phyloP scores from a whole-genome alignment of 2,329 filamentous ascomycete genomes.

The Fusarium sp. region DNA sequence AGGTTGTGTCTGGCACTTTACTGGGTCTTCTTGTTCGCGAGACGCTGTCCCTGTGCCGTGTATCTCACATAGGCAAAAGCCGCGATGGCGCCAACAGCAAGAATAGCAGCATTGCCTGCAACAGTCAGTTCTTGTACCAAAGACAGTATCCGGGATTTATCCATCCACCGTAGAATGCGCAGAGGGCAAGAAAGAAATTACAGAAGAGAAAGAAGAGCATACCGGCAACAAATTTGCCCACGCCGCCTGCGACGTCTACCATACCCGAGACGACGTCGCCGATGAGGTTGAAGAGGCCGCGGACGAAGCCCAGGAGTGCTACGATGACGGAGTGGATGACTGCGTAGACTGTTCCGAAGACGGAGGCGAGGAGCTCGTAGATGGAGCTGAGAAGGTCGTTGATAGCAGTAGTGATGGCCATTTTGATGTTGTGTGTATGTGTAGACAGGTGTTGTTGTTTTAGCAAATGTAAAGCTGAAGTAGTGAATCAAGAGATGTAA shows the following conservation, averaged over 20 bases:
- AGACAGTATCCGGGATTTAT: not conserved
- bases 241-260: conserved; percentile 52
- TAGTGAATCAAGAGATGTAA: not conserved
- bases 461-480: not conserved
- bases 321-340: conserved; percentile 49
- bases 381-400: conserved; percentile 55
- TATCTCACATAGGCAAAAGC: conserved; percentile 51
- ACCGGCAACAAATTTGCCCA: conserved; percentile 55
- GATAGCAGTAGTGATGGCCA: conserved; percentile 52
- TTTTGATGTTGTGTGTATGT: conserved; percentile 28
- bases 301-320: conserved; percentile 51
- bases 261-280: conserved; percentile 51
- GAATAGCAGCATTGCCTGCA: conserved; percentile 52
- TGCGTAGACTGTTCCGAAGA: conserved; percentile 50
- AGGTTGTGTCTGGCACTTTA: conserved; percentile 18
- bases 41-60: conserved; percentile 45
- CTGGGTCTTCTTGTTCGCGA: conserved; percentile 49
- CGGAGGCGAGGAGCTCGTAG: conserved; percentile 55
- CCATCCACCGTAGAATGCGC: not conserved
- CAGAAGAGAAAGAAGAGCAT: conserved; percentile 22
- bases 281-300: conserved; percentile 51
- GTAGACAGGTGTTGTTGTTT: not conserved
- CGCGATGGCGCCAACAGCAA: conserved; percentile 48
- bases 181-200: not conserved
- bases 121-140: not conserved